A percentile compares a stretch with the other conserved stretches of the same genome.
Evolutionary conservation across 31 red algal genomes (phyloP).

Genomic region (Bonnemaisonia californica): DNA sequence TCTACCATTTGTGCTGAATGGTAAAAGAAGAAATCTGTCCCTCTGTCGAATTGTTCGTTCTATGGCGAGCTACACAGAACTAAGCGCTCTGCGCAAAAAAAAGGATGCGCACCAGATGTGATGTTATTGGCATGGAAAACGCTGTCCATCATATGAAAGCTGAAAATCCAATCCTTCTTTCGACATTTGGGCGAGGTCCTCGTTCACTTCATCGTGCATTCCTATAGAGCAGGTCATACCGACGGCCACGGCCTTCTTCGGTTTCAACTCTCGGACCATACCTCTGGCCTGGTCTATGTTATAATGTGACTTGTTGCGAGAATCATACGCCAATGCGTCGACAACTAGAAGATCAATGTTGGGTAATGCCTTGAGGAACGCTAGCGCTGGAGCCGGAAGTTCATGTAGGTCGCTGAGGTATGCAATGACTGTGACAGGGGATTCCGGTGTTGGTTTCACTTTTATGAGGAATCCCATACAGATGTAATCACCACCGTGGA

Average conservation of each 20-base stretch:
- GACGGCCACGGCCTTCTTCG: constrained; percentile 46
- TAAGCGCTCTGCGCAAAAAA: too few relatives aligned
- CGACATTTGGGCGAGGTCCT: constrained; percentile 17
- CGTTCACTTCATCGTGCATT: constrained; percentile 63
- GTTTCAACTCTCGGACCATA: constrained; percentile 39
- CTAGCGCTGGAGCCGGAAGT: constrained; percentile 44
- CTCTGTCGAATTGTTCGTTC: too few relatives aligned
- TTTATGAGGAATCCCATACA: constrained; percentile 62
- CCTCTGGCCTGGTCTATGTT: constrained; percentile 22
- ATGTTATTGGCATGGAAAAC: constrained; percentile 30
- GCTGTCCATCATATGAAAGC: constrained; percentile 68
- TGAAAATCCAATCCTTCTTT: constrained; percentile 53
- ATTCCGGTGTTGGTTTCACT: constrained; percentile 2
- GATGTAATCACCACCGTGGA: constrained; percentile 65
- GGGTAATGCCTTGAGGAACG: constrained; percentile 22
- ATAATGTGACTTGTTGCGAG: constrained; percentile 37
- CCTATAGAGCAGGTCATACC: constrained; percentile 82
- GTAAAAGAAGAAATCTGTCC: too few relatives aligned
- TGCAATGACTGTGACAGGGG: constrained; percentile 34
- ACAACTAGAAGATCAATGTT: constrained; percentile 67
- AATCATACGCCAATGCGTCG: constrained; percentile 32
- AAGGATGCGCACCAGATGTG: not conserved
- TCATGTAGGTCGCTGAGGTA: constrained; percentile 67
- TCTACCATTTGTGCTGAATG: too few relatives aligned
- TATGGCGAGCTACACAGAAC: too few relatives aligned